Percentiles rank a stretch among this genome's conserved stretches.
Evolutionary conservation across 139 green algal genomes (phyloP).

Genomic region (Volvox reticuliferus): DNA sequence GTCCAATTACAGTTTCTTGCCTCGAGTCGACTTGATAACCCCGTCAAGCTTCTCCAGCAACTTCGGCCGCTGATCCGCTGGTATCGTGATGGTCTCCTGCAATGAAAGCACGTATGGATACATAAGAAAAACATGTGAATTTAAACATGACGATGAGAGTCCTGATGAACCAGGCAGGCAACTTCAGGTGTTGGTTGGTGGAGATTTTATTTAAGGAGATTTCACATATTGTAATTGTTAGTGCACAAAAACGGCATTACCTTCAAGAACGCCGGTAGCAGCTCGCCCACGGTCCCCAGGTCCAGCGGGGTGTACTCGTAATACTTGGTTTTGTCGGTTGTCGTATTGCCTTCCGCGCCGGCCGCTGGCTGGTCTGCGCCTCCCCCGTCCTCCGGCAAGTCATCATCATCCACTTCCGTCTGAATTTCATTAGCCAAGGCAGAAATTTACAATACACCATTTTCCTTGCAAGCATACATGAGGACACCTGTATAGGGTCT

Average conservation of each 20-base stretch:
- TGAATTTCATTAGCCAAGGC: not conserved
- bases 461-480: not conserved
- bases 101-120: too few species aligned
- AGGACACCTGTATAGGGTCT: too few species aligned
- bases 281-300: not conserved
- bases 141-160: too few species aligned
- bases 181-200: too few species aligned
- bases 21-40: not conserved
- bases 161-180: too few species aligned
- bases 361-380: too few species aligned
- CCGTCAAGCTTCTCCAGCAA: not conserved
- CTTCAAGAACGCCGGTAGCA: not conserved
- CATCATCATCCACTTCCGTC: not conserved
- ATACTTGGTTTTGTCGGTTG: not conserved
- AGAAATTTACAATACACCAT: not conserved
- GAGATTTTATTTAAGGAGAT: too few species aligned
- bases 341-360: too few species aligned
- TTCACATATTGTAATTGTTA: too few species aligned
- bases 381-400: not conserved
- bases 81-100: slow-evolving; percentile 2
- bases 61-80: not conserved
- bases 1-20: too few species aligned
- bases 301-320: slow-evolving; percentile 11
- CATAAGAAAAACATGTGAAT: too few species aligned
- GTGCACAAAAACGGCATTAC: not conserved